phyloP scores from a whole-genome alignment of 495 filamentous ascomycete species.

The Cenococcum geophilum region DNA sequence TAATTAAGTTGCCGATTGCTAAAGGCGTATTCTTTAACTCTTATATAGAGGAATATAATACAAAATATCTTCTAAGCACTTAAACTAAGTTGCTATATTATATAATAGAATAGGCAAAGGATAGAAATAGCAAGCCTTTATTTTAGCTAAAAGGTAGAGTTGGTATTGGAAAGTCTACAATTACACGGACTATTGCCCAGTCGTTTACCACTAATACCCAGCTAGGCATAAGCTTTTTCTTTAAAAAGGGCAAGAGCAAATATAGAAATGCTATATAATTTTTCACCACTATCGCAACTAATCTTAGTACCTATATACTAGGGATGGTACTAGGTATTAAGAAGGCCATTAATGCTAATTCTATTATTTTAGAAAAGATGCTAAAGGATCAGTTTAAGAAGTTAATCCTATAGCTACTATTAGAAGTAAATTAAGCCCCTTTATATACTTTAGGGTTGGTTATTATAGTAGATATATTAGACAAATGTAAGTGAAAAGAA shows the following conservation, averaged over 20 bases:
- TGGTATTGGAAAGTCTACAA: conserved; percentile 15
- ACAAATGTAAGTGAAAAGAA: conserved; percentile 28
- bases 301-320: conserved; percentile 17
- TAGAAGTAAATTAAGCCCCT: background rate
- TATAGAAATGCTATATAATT: background rate
- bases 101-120: conserved; percentile 12
- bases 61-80: conserved; percentile 1
- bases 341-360: conserved; percentile 4
- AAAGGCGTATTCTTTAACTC: conserved; percentile 6
- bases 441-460: no score
- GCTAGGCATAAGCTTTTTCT: no score
- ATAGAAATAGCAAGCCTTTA: conserved; percentile 37
- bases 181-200: no score
- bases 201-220: no score
- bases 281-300: conserved; percentile 34
- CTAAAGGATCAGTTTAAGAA: conserved; percentile 18
- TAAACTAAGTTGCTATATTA: conserved; percentile 1
- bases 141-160: conserved; percentile 25
- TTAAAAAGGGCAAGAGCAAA: background rate
- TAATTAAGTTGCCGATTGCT: background rate
- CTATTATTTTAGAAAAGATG: conserved; percentile 8
- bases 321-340: conserved; percentile 17
- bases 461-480: conserved; percentile 35
- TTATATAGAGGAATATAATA: conserved; percentile 5
- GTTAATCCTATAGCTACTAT: conserved; percentile 18